Base-by-base conservation (phyloP, 441 rosid species). In the Populus hybrid region DNA sequence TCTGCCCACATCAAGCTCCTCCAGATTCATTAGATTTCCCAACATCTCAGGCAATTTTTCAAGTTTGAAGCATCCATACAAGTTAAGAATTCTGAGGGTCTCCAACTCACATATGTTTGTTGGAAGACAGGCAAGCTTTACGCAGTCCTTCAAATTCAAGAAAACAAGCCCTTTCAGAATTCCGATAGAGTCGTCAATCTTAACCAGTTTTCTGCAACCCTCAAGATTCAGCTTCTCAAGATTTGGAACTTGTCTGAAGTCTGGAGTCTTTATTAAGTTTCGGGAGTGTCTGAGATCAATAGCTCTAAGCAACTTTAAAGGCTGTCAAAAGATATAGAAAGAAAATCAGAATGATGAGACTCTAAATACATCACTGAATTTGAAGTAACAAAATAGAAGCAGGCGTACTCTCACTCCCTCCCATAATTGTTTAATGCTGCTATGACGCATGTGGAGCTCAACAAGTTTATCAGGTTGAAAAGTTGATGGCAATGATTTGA, bases 251-350 rank as follows among this genome's bases (percentile, higher is more conserved):
- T 14, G 3, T 9, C 1, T 18, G 67, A 82, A 74, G 32, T 77
- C 70, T 38, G 46, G 46, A 38, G 46, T 38, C 46, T 38, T 38
- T 38, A 21, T 9, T 5, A 83, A 75, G 53, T 28, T 75, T 9
- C 36, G 3, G 0, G 82, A 85, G 67, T 74, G 18, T 32, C 67
- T 76, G 34, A 82, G 80, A 24, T 85, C 70, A 24, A 85, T 74
- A 46, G 77, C 64, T 53, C 83, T 85, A 34, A 85, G 24, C 36
- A 42, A 65, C 70, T 46, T 16, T 1, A 78, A 2, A 6, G 71
- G 75, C 81, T 74, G 84, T 26, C 16, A 34, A 24, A 12, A 28
- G 23, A 21, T 14, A 61, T 9, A 67, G 89, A 89, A 69, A 69
- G 38, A 69, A 38, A 30, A 12, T 46, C 66, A 11, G 30, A 32